Percentiles rank a stretch among this genome's conserved stretches.
Conservation (phyloP, 371 early-diverging fungal genomes). For the Lichtheimia ornata region DNA sequence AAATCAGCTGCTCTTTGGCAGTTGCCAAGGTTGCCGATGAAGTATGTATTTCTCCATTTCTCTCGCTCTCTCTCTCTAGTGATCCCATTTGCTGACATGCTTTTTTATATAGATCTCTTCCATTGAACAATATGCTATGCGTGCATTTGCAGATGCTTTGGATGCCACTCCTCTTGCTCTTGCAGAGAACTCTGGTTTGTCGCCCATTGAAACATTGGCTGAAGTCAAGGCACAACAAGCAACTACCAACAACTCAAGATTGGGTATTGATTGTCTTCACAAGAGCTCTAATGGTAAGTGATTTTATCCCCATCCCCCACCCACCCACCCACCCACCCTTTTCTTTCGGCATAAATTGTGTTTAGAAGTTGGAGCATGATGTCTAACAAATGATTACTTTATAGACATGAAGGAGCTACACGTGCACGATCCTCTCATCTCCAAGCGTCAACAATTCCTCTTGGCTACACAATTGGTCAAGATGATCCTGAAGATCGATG, state of each 20-base stretch:
- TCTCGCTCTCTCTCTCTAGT: background rate
- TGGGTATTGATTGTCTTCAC: slow-evolving; percentile 97
- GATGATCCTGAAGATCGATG: slow-evolving; percentile 97
- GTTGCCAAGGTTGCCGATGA: slow-evolving; percentile 93
- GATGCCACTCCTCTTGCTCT: slow-evolving; percentile 97
- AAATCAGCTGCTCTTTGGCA: slow-evolving; percentile 94
- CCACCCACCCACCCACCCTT: background rate
- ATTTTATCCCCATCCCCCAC: background rate
- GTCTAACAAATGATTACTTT: slow-evolving; percentile 64
- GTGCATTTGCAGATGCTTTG: slow-evolving; percentile 96
- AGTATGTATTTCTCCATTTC: slow-evolving; percentile 22
- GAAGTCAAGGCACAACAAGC: slow-evolving; percentile 93
- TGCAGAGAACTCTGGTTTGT: slow-evolving; percentile 97
- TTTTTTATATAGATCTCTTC: slow-evolving; percentile 60
- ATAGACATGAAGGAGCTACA: slow-evolving; percentile 95
- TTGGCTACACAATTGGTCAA: slow-evolving; percentile 98
- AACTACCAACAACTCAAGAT: slow-evolving; percentile 76
- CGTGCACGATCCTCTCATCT: slow-evolving; percentile 98
- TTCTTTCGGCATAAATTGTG: background rate
- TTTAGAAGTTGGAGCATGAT: slow-evolving; percentile 74
- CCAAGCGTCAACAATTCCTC: slow-evolving; percentile 98
- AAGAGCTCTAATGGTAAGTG: slow-evolving; percentile 80
- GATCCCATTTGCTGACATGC: background rate
- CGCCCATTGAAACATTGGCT: slow-evolving; percentile 95
- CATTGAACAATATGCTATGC: slow-evolving; percentile 98